Percentiles rank a stretch among this genome's conserved stretches.
phyloP scores from a whole-genome alignment of 2,329 filamentous ascomycete species.

The Keithomyces neogunnii region DNA sequence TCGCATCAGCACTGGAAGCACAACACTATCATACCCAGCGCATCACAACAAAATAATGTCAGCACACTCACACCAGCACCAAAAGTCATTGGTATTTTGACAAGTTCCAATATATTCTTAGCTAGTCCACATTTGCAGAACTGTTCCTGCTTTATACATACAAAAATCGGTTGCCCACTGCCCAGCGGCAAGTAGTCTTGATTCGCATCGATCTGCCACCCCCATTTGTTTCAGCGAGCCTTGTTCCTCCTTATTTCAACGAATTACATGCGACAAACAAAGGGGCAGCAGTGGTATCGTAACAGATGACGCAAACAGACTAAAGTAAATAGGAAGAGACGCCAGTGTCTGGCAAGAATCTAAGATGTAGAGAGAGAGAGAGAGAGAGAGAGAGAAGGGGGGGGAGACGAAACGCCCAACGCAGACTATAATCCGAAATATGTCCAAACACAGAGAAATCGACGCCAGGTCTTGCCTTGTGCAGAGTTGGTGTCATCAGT shows the following conservation, averaged over 20 bases:
- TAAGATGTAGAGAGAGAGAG: slow-evolving; percentile 22
- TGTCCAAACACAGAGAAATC: slow-evolving; percentile 20
- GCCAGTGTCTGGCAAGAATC: slow-evolving; percentile 22
- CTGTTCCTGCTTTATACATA: not conserved
- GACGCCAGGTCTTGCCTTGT: slow-evolving; percentile 19
- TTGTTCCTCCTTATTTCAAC: slow-evolving; percentile 1
- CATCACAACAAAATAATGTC: too few species aligned
- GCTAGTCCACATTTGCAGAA: slow-evolving; percentile 6
- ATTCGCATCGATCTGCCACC: not conserved
- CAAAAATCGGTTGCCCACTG: not conserved
- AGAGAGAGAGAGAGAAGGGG: too few species aligned
- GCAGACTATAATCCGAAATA: slow-evolving; percentile 22
- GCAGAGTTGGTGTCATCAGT: slow-evolving; percentile 4
- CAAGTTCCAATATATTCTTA: slow-evolving; percentile 2
- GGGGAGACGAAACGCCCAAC: slow-evolving; percentile 14
- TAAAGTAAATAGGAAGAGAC: slow-evolving; percentile 14
- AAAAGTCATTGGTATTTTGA: too few species aligned
- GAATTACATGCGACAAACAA: not conserved
- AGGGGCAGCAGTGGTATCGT: slow-evolving; percentile 15
- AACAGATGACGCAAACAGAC: slow-evolving; percentile 7
- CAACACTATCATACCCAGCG: too few species aligned
- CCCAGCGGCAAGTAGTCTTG: not conserved
- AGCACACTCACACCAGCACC: too few species aligned
- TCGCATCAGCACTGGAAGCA: too few species aligned
- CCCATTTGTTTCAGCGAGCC: not conserved